Evolutionary conservation across 1,139 yeast genomes (phyloP).

Genomic region (Pichia terricola): DNA sequence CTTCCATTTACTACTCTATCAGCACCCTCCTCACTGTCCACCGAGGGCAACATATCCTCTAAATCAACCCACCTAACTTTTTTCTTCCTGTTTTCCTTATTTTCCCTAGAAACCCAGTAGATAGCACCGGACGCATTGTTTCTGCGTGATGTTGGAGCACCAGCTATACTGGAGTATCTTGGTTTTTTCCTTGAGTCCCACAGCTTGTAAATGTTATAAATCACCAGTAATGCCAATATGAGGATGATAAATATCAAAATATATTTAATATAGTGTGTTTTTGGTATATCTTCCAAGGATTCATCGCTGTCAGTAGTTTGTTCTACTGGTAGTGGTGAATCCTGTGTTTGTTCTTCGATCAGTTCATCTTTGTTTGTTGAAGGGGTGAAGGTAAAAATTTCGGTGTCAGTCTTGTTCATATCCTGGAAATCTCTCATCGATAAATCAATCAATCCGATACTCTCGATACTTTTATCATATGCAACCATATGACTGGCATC

Average conservation of each 20-base stretch:
- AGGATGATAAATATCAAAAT: too few species aligned
- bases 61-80: constrained; percentile 53
- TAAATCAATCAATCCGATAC: constrained; percentile 61
- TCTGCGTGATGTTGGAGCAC: neutral
- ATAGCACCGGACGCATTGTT: neutral
- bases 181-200: neutral
- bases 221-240: neutral
- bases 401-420: neutral
- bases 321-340: neutral
- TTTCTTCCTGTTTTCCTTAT: constrained; percentile 23
- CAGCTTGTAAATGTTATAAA: too few species aligned
- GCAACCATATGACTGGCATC: constrained; percentile 95
- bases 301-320: neutral
- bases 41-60: neutral
- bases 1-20: too few species aligned
- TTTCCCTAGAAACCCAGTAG: neutral
- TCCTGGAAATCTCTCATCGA: constrained; percentile 1
- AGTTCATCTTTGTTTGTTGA: neutral
- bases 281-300: too few species aligned
- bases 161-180: neutral
- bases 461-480: constrained; percentile 61
- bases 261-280: too few species aligned
- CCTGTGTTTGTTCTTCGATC: neutral
- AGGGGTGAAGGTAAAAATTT: neutral
- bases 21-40: too few species aligned